Evolutionary conservation across 192 early-diverging fungal genomes (phyloP).

Genomic region (Linderina pennispora): DNA sequence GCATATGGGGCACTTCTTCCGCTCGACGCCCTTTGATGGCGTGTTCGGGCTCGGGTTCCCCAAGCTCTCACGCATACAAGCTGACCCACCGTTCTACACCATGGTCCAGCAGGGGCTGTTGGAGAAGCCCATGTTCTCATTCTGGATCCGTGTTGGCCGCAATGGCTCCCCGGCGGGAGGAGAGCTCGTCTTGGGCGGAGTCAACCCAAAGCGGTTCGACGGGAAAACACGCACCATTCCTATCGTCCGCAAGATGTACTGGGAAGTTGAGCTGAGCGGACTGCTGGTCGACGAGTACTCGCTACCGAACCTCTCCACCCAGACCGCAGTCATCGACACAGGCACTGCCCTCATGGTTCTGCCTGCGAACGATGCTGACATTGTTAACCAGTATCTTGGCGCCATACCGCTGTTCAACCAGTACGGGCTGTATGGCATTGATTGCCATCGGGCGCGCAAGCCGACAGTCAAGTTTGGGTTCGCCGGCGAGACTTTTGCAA

Average conservation of each 20-base stretch:
- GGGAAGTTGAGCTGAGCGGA: slow-evolving; percentile 48
- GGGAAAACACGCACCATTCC: slow-evolving; percentile 43
- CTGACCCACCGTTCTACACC: slow-evolving; percentile 33
- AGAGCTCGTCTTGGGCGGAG: slow-evolving; percentile 40
- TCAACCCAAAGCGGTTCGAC: slow-evolving; percentile 26
- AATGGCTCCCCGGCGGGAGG: slow-evolving; percentile 37
- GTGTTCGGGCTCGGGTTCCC: slow-evolving; percentile 55
- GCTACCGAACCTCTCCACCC: slow-evolving; percentile 18
- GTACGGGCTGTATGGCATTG: slow-evolving; percentile 34
- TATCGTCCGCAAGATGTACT: slow-evolving; percentile 50
- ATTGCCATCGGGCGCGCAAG: slow-evolving; percentile 29
- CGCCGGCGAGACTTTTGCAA: slow-evolving; percentile 30
- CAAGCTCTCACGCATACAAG: slow-evolving; percentile 36
- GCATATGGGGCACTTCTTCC: slow-evolving; percentile 45
- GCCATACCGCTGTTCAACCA: slow-evolving; percentile 34
- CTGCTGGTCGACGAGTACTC: slow-evolving; percentile 24
- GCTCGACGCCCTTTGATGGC: slow-evolving; percentile 49
- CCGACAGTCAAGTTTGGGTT: slow-evolving; percentile 34
- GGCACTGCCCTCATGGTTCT: slow-evolving; percentile 53
- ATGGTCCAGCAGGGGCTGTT: slow-evolving; percentile 31
- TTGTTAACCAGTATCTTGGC: slow-evolving; percentile 36
- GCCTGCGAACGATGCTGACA: slow-evolving; percentile 29
- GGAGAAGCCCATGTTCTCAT: slow-evolving; percentile 38
- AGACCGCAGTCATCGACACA: slow-evolving; percentile 53
- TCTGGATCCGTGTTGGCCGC: slow-evolving; percentile 34